Evolutionary conservation across 169 alveolate genomes (phyloP), one percentile per base, ranked within the genome.

Genomic region (Eimeria maxima): DNA sequence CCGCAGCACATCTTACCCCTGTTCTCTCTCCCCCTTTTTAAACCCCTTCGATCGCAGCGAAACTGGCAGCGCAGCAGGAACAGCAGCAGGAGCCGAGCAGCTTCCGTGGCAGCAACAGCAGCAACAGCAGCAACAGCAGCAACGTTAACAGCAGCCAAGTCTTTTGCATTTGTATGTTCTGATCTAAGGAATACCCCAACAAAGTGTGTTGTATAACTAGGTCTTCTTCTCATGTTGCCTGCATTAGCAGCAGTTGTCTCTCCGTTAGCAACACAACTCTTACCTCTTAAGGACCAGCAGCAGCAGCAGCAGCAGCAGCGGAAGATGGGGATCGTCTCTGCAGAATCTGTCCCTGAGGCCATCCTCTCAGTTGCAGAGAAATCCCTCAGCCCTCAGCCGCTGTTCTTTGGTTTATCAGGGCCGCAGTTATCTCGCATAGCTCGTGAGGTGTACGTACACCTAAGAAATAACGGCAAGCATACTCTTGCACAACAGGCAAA

Each of bases 391-490:
- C 11, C 67, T 0, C 44, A 78, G 55, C 89, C 89, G 2, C 67
- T 45, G 29, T 78, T 78, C 44, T 22, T 78, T 13, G 89, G 89
- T 22, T 67, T 78, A 8, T 78, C 89, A 6, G 89, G 65, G 63
- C 67, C 55, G 29, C 89, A 78, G 89, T 67, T 78, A 4, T 45
- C 89, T 55, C 89, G 89, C 67, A 78, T 78, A 24, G 89, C 89
- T 24, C 89, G 89, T n/a, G 89, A 78, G 65, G 67, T 78, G 89
- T 78, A 78, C 89, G 67, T 44, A 42, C 89, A 78, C 89, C 89
- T 78, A 14, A 78, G 47, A 78, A 47, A 42, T 44, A 45, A 47
- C 33, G 89, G 89, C 20, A 78, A 42, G 24, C 44, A 78, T 22
- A 27, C 89, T 7, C 57, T 78, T 33, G 89, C 89, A 42, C 67